Conservation (phyloP, 2,329 filamentous ascomycete species). For the Myriosclerotinia duriaeana region DNA sequence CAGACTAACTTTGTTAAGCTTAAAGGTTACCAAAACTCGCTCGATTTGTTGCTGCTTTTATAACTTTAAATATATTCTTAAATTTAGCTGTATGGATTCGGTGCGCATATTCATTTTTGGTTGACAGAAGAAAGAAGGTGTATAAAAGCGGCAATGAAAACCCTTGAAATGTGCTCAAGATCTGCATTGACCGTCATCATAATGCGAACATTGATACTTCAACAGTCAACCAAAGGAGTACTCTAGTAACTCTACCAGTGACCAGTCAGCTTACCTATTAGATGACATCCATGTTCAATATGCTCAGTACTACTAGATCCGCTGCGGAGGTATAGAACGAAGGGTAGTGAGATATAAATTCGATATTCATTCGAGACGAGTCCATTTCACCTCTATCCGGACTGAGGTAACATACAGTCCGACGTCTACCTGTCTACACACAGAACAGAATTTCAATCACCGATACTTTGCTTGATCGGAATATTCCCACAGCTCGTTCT, state of each 20-base stretch:
- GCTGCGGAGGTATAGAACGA: neutral
- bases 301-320: too few relatives aligned
- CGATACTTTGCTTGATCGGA: neutral
- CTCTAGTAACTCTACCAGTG: too few relatives aligned
- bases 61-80: neutral
- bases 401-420: neutral
- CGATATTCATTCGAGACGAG: neutral
- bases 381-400: too few relatives aligned
- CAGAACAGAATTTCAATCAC: neutral
- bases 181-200: neutral
- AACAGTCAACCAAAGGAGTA: too few relatives aligned
- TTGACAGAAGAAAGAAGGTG: neutral
- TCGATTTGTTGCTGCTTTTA: neutral
- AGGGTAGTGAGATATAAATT: neutral
- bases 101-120: neutral
- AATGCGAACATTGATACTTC: too few relatives aligned
- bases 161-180: neutral
- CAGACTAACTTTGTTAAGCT: conserved; percentile 6
- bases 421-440: neutral
- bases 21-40: neutral
- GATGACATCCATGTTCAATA: too few relatives aligned
- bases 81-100: too few relatives aligned
- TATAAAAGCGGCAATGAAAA: neutral
- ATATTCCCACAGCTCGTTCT: conserved; percentile 5
- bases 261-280: too few relatives aligned